phyloP scores from a whole-genome alignment of 2,329 filamentous ascomycete genomes.

The Alternaria sp. region DNA sequence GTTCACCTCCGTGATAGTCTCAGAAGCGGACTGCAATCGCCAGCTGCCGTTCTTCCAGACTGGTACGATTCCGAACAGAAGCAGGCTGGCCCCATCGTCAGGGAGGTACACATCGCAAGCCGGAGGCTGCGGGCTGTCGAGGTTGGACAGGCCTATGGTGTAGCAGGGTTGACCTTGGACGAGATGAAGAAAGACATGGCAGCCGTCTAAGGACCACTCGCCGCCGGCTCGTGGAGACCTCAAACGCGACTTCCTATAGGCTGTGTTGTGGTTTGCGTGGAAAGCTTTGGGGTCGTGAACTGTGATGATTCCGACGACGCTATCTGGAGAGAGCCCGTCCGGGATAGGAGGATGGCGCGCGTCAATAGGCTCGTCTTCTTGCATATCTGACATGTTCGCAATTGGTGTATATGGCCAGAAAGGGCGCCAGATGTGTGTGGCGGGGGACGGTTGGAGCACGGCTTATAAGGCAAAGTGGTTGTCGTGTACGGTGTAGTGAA shows the following conservation, averaged over 20 bases:
- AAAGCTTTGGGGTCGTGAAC: constrained; percentile 13
- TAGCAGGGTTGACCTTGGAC: constrained; percentile 4
- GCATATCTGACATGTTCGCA: not conserved
- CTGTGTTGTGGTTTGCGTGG: constrained; percentile 7
- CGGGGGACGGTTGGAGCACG: not conserved
- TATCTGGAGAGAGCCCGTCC: not conserved
- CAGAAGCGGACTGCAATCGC: constrained; percentile 13
- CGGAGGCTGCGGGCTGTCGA: not conserved
- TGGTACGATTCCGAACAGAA: constrained; percentile 11
- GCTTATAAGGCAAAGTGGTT: not conserved
- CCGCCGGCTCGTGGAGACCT: not conserved
- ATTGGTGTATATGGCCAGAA: not conserved
- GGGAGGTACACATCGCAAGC: constrained; percentile 23
- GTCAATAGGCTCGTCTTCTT: not conserved
- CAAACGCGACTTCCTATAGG: not conserved
- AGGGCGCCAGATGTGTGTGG: not conserved
- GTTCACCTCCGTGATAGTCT: constrained; percentile 16
- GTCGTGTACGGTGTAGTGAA: not conserved
- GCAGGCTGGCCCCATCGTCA: not conserved
- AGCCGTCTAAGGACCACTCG: constrained; percentile 2
- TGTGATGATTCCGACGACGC: constrained; percentile 18
- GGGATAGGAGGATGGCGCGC: constrained; percentile 11
- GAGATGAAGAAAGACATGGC: constrained; percentile 15
- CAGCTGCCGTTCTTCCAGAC: constrained; percentile 9
- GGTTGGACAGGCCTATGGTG: constrained; percentile 9